Percentiles rank a stretch among this genome's conserved stretches.
phyloP scores from a whole-genome alignment of 2,329 filamentous ascomycete genomes.

The Scytalidium sp. region DNA sequence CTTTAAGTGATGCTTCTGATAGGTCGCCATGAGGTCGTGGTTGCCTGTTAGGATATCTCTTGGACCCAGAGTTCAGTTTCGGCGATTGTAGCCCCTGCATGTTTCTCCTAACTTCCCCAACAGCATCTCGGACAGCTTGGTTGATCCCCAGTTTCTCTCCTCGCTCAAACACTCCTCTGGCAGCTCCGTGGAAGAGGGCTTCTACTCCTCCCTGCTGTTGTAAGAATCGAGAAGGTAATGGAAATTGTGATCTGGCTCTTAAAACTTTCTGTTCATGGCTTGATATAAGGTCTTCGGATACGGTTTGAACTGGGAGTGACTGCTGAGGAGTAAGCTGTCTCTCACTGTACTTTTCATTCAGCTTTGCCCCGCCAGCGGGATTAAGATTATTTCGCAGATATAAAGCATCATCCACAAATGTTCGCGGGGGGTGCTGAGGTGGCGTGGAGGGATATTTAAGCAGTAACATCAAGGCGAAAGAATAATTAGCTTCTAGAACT shows the following conservation, averaged over 20 bases:
- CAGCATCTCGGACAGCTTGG: conserved; percentile 74
- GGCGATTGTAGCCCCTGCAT: conserved; percentile 64
- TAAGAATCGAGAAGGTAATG: conserved; percentile 34
- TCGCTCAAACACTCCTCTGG: conserved; percentile 69
- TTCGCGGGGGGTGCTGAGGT: conserved; percentile 63
- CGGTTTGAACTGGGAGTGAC: conserved; percentile 6
- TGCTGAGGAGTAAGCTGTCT: conserved; percentile 36
- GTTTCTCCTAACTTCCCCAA: conserved; percentile 76
- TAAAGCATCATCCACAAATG: conserved; percentile 82
- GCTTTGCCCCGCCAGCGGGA: conserved; percentile 55
- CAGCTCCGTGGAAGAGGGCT: conserved; percentile 70
- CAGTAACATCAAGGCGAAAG: conserved; percentile 75
- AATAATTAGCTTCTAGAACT: conserved; percentile 88
- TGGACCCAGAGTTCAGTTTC: conserved; percentile 34
- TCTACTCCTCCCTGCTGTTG: conserved; percentile 58
- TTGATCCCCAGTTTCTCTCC: conserved; percentile 78
- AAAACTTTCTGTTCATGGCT: conserved; percentile 17
- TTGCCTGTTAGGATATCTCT: conserved; percentile 16
- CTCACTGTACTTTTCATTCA: conserved; percentile 71
- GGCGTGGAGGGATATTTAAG: conserved; percentile 76
- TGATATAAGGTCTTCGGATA: conserved; percentile 22
- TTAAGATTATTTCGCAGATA: conserved; percentile 67
- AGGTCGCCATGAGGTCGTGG: conserved; percentile 26
- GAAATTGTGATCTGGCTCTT: conserved; percentile 23
- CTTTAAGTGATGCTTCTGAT: conserved; percentile 23